Percentiles rank a stretch among this genome's conserved stretches.
Evolutionary conservation across 495 filamentous ascomycete species (phyloP).

Genomic region (Durotheca rogersii): DNA sequence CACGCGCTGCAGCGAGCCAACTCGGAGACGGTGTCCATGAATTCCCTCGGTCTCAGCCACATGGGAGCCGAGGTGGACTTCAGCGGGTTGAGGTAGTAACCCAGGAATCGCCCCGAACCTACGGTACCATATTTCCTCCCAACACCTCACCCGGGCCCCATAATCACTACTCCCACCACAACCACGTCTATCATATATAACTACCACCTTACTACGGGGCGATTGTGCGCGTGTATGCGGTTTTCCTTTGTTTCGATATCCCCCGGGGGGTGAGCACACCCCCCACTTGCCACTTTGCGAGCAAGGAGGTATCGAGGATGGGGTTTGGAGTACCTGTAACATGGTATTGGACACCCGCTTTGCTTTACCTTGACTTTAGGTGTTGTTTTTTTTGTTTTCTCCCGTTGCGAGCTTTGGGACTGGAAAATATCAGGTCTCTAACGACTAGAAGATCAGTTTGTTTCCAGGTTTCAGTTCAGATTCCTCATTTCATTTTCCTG

Average conservation of each 20-base stretch:
- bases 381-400: too few species aligned
- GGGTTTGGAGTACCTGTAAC: too few species aligned
- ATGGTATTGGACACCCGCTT: too few species aligned
- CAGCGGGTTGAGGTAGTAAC: slow-evolving; percentile 26
- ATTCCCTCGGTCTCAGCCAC: slow-evolving; percentile 35
- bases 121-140: neutral
- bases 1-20: slow-evolving; percentile 48
- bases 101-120: neutral
- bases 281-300: slow-evolving; percentile 1
- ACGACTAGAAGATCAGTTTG: too few species aligned
- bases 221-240: neutral
- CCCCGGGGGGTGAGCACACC: too few species aligned
- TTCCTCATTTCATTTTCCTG: too few species aligned
- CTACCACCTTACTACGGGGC: too few species aligned
- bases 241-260: neutral
- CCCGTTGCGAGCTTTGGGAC: too few species aligned
- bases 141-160: neutral
- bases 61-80: slow-evolving; percentile 37
- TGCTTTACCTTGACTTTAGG: too few species aligned
- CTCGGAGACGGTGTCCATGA: slow-evolving; percentile 43
- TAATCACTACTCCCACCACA: neutral
- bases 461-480: too few species aligned
- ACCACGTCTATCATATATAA: slow-evolving; percentile 7
- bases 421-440: too few species aligned
- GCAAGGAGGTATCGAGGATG: neutral